Conservation (phyloP, 306 rosid genomes). For the Dryas drummondii region DNA sequence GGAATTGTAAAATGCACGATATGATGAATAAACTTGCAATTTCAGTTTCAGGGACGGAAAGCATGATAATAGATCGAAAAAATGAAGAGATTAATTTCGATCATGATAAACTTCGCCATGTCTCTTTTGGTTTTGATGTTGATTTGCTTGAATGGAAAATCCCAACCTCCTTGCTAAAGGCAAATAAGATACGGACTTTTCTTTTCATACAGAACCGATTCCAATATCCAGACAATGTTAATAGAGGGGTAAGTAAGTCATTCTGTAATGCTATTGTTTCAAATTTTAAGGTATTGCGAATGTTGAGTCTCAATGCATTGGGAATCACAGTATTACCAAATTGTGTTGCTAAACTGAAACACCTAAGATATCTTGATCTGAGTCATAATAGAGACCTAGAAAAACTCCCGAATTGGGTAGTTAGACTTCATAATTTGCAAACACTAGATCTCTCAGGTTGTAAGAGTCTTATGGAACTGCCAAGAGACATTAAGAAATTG, state of each 20-base stretch:
- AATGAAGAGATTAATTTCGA: neutral
- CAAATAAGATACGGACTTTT: slow-evolving; percentile 25
- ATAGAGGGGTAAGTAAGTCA: neutral
- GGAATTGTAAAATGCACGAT: slow-evolving; percentile 18
- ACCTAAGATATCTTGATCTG: slow-evolving; percentile 21
- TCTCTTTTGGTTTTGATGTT: neutral
- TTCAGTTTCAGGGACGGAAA: slow-evolving; percentile 5
- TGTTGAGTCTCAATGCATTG: slow-evolving; percentile 7
- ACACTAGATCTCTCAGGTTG: neutral
- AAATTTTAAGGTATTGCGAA: slow-evolving; percentile 15
- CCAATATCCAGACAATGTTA: neutral
- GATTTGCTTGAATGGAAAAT: neutral
- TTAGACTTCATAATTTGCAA: slow-evolving; percentile 12
- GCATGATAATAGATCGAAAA: neutral
- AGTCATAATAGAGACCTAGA: neutral
- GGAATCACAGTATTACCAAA: neutral
- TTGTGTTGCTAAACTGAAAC: neutral
- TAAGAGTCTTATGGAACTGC: neutral
- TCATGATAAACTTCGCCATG: neutral
- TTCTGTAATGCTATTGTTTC: neutral
- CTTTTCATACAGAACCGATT: neutral
- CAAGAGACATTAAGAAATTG: neutral
- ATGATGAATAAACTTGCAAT: slow-evolving; percentile 43
- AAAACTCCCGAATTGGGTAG: slow-evolving; percentile 13
- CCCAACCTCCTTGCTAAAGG: neutral